Evolutionary conservation across 768 basidiomycete species (phyloP).

Genomic region (Chlorophyllum brunneum): DNA sequence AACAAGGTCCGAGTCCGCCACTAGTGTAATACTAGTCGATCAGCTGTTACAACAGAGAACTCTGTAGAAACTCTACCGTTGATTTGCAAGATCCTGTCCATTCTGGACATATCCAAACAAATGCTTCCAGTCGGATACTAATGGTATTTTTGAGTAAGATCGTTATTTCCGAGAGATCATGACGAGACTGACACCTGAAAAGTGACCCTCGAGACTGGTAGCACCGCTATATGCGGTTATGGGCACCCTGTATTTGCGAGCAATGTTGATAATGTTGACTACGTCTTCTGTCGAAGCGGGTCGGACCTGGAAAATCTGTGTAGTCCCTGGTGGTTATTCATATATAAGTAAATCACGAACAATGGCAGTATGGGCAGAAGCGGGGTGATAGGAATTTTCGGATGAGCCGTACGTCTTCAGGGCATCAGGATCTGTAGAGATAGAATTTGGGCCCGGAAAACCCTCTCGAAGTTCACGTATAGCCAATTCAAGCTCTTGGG

Average conservation of each 20-base stretch:
- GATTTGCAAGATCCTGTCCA: slow-evolving; percentile 79
- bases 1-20: slow-evolving; percentile 66
- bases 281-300: slow-evolving; percentile 77
- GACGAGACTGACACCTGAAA: slow-evolving; percentile 53
- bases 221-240: slow-evolving; percentile 82
- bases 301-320: slow-evolving; percentile 39
- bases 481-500: slow-evolving; percentile 42
- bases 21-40: slow-evolving; percentile 28
- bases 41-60: not conserved
- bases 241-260: slow-evolving; percentile 70
- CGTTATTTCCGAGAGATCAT: slow-evolving; percentile 1
- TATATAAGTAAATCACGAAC: slow-evolving; percentile 22
- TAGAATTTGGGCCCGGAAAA: slow-evolving; percentile 42
- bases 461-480: slow-evolving; percentile 47
- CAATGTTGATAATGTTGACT: slow-evolving; percentile 72
- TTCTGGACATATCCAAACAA: slow-evolving; percentile 75
- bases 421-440: slow-evolving; percentile 47
- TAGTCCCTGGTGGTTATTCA: slow-evolving; percentile 13
- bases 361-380: slow-evolving; percentile 51
- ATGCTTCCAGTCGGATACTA: slow-evolving; percentile 60
- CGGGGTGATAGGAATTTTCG: slow-evolving; percentile 64
- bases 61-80: slow-evolving; percentile 43
- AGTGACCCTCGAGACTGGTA: slow-evolving; percentile 86
- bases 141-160: slow-evolving; percentile 2
- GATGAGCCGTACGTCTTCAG: slow-evolving; percentile 61